Conservation (phyloP, 2,329 filamentous ascomycete species). For the Rhinocladiella similis region DNA sequence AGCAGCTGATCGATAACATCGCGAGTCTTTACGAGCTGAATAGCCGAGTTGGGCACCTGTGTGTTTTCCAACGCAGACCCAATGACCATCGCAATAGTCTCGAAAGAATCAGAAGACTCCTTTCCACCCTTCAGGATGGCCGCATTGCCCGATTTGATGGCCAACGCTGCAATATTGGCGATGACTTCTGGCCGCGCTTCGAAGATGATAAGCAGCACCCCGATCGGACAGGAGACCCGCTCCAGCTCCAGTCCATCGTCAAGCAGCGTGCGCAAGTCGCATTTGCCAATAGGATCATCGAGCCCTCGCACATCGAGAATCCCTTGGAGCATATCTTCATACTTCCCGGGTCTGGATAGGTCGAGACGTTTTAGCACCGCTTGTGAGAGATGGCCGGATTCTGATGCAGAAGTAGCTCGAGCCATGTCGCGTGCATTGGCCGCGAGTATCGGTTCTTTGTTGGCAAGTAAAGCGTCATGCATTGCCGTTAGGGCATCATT, state of each 20-base stretch:
- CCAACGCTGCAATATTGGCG: constrained; percentile 92
- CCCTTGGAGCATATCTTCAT: constrained; percentile 95
- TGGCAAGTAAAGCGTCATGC: constrained; percentile 69
- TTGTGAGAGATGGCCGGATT: constrained; percentile 72
- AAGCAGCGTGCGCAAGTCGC: constrained; percentile 78
- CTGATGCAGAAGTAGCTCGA: constrained; percentile 69
- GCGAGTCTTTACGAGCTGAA: constrained; percentile 91
- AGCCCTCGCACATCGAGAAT: constrained; percentile 84
- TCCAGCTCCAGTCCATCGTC: constrained; percentile 85
- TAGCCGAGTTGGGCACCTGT: constrained; percentile 76
- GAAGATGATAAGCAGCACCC: constrained; percentile 97
- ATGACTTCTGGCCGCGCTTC: constrained; percentile 97
- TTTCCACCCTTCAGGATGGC: constrained; percentile 97
- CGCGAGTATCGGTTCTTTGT: constrained; percentile 74
- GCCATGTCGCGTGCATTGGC: constrained; percentile 85
- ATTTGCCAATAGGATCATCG: constrained; percentile 87
- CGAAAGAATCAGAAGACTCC: constrained; percentile 93
- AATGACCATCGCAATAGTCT: constrained; percentile 84
- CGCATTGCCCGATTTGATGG: constrained; percentile 95
- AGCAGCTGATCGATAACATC: constrained; percentile 89
- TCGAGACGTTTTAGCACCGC: constrained; percentile 88
- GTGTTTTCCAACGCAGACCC: constrained; percentile 72
- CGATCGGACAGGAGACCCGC: constrained; percentile 89
- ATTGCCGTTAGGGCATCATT: constrained; percentile 85
- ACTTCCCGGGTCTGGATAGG: constrained; percentile 83